phyloP scores from a whole-genome alignment of 2,329 filamentous ascomycete genomes.

The Diaporthe capsici region DNA sequence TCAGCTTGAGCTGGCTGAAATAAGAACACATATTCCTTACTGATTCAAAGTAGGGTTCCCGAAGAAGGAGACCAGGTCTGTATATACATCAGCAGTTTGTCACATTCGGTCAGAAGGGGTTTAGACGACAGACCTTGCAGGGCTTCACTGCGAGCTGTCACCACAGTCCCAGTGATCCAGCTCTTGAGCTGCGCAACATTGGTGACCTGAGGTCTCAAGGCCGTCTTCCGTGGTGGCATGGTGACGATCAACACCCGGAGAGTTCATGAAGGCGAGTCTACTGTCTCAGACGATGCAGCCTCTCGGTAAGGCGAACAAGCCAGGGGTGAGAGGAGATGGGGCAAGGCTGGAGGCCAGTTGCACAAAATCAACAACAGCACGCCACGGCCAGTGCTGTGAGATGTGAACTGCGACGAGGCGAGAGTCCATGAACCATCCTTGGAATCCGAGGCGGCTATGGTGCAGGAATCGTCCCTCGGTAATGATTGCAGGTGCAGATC shows the following conservation, averaged over 20 bases:
- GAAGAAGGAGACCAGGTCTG: constrained; percentile 40
- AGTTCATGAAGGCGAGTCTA: not conserved
- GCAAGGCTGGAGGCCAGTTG: not conserved
- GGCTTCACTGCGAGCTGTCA: constrained; percentile 35
- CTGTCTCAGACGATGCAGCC: not conserved
- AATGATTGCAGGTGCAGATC: not conserved
- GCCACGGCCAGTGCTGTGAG: not conserved
- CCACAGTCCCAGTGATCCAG: constrained; percentile 9
- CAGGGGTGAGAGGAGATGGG: not conserved
- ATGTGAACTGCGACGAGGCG: not conserved
- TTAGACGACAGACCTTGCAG: constrained; percentile 30
- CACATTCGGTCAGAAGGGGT: not conserved
- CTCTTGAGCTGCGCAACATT: constrained; percentile 38
- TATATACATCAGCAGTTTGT: not conserved
- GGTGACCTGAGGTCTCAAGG: constrained; percentile 34
- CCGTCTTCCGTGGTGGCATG: constrained; percentile 39
- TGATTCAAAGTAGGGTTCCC: constrained; percentile 22
- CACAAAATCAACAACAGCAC: constrained; percentile 11
- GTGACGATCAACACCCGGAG: not conserved
- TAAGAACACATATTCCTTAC: constrained; percentile 15
- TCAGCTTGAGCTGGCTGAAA: not conserved
- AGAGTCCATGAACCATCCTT: constrained; percentile 10
- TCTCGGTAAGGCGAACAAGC: no score
- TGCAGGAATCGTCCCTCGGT: not conserved
- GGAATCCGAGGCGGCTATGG: not conserved